phyloP scores from a whole-genome alignment of 352 stramenopile species.

The Phytopythium vexans region DNA sequence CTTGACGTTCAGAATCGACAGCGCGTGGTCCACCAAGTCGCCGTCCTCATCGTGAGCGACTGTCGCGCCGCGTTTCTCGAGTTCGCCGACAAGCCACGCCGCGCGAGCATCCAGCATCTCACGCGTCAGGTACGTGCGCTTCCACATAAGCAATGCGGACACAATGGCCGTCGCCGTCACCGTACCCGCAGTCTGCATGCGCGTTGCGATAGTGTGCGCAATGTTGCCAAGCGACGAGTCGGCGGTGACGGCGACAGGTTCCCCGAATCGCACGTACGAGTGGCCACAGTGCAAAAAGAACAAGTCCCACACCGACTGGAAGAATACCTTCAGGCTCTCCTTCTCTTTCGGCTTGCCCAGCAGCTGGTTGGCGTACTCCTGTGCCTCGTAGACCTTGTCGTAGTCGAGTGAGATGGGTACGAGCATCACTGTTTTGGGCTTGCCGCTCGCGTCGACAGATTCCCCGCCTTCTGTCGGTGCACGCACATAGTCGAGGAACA shows the following conservation, averaged over 20 bases:
- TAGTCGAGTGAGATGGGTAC: conserved; percentile 89
- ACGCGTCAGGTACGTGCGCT: conserved; percentile 50
- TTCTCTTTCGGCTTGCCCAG: conserved; percentile 84
- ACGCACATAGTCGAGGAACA: conserved; percentile 66
- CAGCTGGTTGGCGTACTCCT: conserved; percentile 84
- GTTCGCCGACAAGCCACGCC: conserved; percentile 55
- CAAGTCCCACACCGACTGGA: conserved; percentile 70
- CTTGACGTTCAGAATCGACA: conserved; percentile 57
- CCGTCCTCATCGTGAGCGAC: conserved; percentile 59
- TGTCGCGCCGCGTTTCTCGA: conserved; percentile 38
- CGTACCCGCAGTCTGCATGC: conserved; percentile 75
- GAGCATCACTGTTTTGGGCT: conserved; percentile 52
- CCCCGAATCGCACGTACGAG: conserved; percentile 83
- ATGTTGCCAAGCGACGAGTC: conserved; percentile 43
- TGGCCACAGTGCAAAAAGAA: conserved; percentile 76
- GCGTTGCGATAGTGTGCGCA: conserved; percentile 46
- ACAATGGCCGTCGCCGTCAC: conserved; percentile 76
- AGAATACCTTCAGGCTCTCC: conserved; percentile 70
- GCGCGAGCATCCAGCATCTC: conserved; percentile 55
- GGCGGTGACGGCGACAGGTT: conserved; percentile 56
- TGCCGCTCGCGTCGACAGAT: background rate
- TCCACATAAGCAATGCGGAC: conserved; percentile 76
- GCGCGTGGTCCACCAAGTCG: conserved; percentile 50
- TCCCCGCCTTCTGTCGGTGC: background rate
- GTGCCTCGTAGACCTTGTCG: conserved; percentile 86